These are phyloP conservation scores for Rhynchosporium graminicola DNA, from an alignment of 2,329 filamentous ascomycete species.

Conservation along the genomic window DNA sequence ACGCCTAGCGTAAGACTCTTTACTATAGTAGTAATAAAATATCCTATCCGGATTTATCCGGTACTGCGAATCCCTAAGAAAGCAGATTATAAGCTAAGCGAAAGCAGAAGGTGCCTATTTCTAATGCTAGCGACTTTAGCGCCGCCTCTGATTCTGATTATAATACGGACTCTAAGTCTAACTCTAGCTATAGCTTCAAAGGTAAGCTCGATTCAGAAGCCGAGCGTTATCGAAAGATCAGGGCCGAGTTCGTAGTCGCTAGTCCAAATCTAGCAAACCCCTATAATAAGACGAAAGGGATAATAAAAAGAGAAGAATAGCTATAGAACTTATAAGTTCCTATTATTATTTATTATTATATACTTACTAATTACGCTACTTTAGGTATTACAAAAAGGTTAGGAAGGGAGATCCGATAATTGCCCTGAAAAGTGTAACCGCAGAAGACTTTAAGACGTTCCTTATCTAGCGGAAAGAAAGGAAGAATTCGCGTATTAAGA, in stretches of 20 bases:
- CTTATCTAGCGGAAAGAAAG: conserved; percentile 26
- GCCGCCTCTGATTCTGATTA: background rate
- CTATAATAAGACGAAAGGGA: conserved; percentile 26
- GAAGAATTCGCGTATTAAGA: conserved; percentile 32
- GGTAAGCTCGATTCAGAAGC: conserved; percentile 10
- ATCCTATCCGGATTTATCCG: background rate
- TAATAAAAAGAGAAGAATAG: conserved; percentile 28
- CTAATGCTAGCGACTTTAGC: conserved; percentile 7
- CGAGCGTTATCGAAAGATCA: conserved; percentile 29
- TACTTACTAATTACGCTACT: conserved; percentile 20
- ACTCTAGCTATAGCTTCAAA: conserved; percentile 15
- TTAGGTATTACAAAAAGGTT: conserved; percentile 26
- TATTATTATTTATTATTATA: conserved; percentile 11
- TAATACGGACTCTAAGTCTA: conserved; percentile 6
- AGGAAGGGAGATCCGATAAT: conserved; percentile 21
- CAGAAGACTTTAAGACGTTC: conserved; percentile 33
- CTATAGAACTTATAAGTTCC: conserved; percentile 28
- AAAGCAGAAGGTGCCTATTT: background rate
- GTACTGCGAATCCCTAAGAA: conserved; percentile 1
- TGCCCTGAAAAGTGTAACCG: conserved; percentile 10
- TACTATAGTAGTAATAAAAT: background rate
- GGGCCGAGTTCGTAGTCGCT: conserved; percentile 27
- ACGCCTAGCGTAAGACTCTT: conserved; percentile 6
- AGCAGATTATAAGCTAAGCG: background rate
- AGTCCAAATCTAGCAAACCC: conserved; percentile 30